These are phyloP conservation scores for Nannizziopsis barbatae DNA, from an alignment of 2,329 filamentous ascomycete species.

Conservation along the genomic window DNA sequence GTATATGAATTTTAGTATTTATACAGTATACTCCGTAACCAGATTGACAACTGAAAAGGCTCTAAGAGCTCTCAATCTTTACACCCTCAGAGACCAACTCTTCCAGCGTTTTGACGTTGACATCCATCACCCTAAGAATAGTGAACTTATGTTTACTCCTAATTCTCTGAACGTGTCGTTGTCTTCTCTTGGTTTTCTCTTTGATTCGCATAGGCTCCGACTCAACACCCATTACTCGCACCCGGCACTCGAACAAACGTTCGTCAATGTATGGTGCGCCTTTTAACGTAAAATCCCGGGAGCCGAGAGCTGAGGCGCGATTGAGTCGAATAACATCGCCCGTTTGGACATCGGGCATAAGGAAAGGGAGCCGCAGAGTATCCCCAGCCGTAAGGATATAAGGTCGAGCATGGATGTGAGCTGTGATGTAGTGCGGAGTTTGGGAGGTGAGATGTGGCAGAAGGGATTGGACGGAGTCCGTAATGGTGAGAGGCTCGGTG, in stretches of 20 bases:
- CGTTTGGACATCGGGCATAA: conserved; percentile 61
- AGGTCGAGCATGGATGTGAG: conserved; percentile 40
- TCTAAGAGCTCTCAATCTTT: conserved; percentile 25
- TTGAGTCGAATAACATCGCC: conserved; percentile 84
- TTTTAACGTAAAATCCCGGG: conserved; percentile 80
- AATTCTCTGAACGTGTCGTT: conserved; percentile 56
- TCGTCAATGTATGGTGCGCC: conserved; percentile 74
- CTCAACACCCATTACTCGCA: conserved; percentile 74
- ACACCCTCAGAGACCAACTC: conserved; percentile 40
- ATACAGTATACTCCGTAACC: too few species aligned
- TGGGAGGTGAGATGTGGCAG: conserved; percentile 37
- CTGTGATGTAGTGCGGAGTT: conserved; percentile 38
- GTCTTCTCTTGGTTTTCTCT: conserved; percentile 70
- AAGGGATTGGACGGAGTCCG: conserved; percentile 31
- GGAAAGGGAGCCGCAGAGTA: conserved; percentile 64
- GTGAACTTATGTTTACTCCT: conserved; percentile 89
- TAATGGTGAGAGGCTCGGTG: conserved; percentile 30
- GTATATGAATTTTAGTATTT: too few species aligned
- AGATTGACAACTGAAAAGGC: background rate
- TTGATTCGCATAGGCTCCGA: conserved; percentile 65
- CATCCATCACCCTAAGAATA: conserved; percentile 69
- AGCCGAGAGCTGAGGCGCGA: conserved; percentile 70
- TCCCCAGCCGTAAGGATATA: conserved; percentile 52
- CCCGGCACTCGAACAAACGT: conserved; percentile 70
- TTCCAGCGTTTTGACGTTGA: conserved; percentile 54